phyloP scores from a whole-genome alignment of 495 filamentous ascomycete genomes.

The Neurospora sp. region DNA sequence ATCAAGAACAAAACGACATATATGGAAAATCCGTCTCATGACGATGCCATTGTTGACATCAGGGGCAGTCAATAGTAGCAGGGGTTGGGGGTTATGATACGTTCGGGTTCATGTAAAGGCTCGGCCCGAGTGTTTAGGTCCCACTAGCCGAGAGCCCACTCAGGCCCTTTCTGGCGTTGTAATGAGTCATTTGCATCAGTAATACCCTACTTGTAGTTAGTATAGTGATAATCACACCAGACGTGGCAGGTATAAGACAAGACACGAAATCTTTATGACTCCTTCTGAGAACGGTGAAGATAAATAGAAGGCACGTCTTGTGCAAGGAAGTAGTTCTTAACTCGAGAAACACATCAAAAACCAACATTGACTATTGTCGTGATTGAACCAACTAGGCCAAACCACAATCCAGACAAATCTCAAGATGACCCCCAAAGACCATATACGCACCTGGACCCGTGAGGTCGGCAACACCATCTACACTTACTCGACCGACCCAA shows the following conservation, averaged over 20 bases:
- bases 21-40: background rate
- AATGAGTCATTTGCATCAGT: background rate
- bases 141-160: background rate
- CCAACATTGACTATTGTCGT: background rate
- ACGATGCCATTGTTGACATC: background rate
- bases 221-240: background rate
- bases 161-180: background rate
- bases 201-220: background rate
- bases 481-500: constrained; percentile 40
- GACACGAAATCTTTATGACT: background rate
- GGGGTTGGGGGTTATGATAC: background rate
- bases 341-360: background rate
- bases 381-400: background rate
- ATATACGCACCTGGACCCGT: constrained; percentile 7
- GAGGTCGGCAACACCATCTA: constrained; percentile 18
- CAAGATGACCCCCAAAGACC: background rate
- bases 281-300: background rate
- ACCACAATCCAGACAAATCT: background rate
- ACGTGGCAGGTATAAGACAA: background rate
- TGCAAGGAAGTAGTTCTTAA: background rate
- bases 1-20: background rate
- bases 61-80: background rate
- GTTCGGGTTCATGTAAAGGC: background rate
- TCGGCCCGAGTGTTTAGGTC: background rate
- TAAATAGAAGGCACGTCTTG: background rate